These are phyloP conservation scores for Paramecium caudatum DNA, from an alignment of 73 alveolate species.

Conservation along the genomic window DNA sequence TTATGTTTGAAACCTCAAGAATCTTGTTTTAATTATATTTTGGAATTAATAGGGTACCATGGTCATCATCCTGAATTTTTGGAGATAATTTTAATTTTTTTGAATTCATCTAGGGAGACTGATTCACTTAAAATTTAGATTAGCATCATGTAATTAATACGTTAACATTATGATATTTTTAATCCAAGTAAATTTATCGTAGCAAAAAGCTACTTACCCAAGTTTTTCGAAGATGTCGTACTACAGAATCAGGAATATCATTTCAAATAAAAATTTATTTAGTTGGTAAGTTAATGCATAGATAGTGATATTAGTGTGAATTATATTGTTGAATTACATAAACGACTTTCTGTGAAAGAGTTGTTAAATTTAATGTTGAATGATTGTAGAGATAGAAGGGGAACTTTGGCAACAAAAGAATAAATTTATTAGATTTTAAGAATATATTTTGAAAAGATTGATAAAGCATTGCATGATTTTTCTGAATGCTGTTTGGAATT, in stretches of 20 bases:
- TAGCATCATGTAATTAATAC: neutral
- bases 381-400: neutral
- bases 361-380: neutral
- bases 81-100: neutral
- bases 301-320: slow-evolving; percentile 1
- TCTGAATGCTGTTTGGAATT: slow-evolving; percentile 13
- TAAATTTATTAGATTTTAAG: neutral
- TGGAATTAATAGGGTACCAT: neutral
- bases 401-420: neutral
- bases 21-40: neutral
- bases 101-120: slow-evolving; percentile 6
- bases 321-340: neutral
- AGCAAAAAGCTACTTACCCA: neutral
- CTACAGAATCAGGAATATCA: neutral
- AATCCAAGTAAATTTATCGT: neutral
- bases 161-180: neutral
- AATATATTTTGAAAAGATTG: slow-evolving; percentile 59
- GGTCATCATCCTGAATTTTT: slow-evolving; percentile 18
- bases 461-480: neutral
- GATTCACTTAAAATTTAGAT: neutral
- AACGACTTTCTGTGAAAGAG: neutral
- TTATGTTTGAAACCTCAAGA: slow-evolving; percentile 44
- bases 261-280: neutral
- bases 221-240: neutral
- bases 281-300: slow-evolving; percentile 26